phyloP scores from a whole-genome alignment of 768 basidiomycete species.

The Boletus vinaceobasis region DNA sequence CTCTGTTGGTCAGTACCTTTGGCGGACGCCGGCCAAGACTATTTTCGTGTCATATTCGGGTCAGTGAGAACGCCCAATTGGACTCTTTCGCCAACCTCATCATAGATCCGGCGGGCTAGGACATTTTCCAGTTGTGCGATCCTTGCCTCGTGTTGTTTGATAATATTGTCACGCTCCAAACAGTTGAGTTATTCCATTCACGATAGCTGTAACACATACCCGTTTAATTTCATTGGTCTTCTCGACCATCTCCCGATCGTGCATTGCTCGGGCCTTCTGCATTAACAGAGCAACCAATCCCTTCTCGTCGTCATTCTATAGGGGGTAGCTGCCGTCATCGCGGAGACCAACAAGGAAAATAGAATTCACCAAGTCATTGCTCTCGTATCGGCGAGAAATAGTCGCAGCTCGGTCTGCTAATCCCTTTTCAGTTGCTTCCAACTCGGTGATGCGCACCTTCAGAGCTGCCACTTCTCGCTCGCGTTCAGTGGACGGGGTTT shows the following conservation, averaged over 20 bases:
- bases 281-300: constrained; percentile 46
- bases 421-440: constrained; percentile 30
- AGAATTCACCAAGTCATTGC: constrained; percentile 44
- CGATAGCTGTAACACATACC: constrained; percentile 30
- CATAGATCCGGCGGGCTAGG: constrained; percentile 44
- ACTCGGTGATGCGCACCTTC: constrained; percentile 21
- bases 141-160: constrained; percentile 41
- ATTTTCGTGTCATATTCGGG: constrained; percentile 7
- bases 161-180: constrained; percentile 46
- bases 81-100: constrained; percentile 23
- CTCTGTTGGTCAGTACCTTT: constrained; percentile 14
- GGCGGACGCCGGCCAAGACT: constrained; percentile 10
- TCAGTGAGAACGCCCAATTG: constrained; percentile 13
- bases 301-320: constrained; percentile 49
- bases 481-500: constrained; percentile 22
- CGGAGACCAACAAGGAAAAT: constrained; percentile 1
- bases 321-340: constrained; percentile 12
- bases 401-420: constrained; percentile 24
- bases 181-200: constrained; percentile 7
- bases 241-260: constrained; percentile 51
- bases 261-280: constrained; percentile 41
- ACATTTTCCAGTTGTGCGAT: constrained; percentile 45
- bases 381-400: constrained; percentile 40
- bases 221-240: constrained; percentile 57
- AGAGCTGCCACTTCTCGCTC: constrained; percentile 26